Evolutionary conservation across 2,329 filamentous ascomycete genomes (phyloP), one percentile per base, ranked within the genome.

Genomic region (Nemania sp.): DNA sequence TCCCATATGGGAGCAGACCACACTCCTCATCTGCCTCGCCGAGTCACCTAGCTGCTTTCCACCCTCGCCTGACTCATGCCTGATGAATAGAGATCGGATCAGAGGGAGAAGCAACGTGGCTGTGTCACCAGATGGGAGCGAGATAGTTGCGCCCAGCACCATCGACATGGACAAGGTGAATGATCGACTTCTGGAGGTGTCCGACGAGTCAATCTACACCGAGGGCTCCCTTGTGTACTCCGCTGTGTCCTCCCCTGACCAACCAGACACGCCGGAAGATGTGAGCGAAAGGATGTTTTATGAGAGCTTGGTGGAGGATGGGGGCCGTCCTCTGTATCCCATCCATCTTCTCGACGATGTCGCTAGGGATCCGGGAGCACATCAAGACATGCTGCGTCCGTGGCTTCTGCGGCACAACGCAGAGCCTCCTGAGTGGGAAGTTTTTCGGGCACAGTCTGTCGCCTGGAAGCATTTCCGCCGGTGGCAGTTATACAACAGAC

Each of bases 321-420:
- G 57, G 9, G 57, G 57, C 25, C 45, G 57, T n/a, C 51, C 51
- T 15, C 43, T 55, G n/a, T 60, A 45, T 50, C 47, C 51, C 1
- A 51, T 60, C 11, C 15, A 55, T 47, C 57, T 51, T 17, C 9
- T 60, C 10, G 52, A 56, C 21, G 29, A 51, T 17, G 46, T 60
- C 21, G 51, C 40, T 13, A 5, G 25, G 13, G 29, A 51, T 10
- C 57, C 57, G 1, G 20, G 20, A 32, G 51, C 57, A 29, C 15
- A 60, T 46, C 20, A 34, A 12, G 57, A 60, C 12, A 55, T 55
- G 57, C 25, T 60, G 40, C 25, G 46, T 17, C 51, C 57, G 25
- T 60, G 57, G 57, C 25, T 37, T 7, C 2, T 45, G 2, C 7
- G 18, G n/a, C 21, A 11, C 3, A 37, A 62, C 40, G 34, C 25